Percentiles rank a stretch among this genome's conserved stretches.
Evolutionary conservation across 75 land plant genomes (phyloP).

Genomic region (Pinus taeda): DNA sequence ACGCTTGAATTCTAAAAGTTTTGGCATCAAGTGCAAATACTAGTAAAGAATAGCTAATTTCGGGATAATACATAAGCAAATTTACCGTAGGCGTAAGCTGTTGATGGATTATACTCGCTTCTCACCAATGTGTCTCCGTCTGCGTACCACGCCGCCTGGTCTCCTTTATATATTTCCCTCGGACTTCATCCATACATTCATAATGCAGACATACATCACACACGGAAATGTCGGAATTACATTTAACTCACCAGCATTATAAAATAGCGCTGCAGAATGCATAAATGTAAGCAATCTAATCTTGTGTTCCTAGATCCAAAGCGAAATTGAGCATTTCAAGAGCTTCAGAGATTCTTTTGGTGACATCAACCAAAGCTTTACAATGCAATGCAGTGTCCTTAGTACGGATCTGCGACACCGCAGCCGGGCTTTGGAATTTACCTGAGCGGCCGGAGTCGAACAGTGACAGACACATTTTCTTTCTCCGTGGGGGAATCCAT

Average conservation of each 20-base stretch:
- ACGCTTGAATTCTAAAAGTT: neutral
- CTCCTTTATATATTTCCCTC: slow-evolving; percentile 83
- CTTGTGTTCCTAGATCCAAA: no score
- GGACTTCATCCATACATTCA: slow-evolving; percentile 36
- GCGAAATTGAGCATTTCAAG: no score
- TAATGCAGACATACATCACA: no score
- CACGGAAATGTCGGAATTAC: no score
- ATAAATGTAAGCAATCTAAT: no score
- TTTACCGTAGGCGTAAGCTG: slow-evolving; percentile 89
- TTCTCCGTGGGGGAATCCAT: neutral
- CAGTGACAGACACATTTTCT: slow-evolving; percentile 4
- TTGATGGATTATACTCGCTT: slow-evolving; percentile 78
- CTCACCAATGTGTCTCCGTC: slow-evolving; percentile 95
- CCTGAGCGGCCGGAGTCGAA: slow-evolving; percentile 4
- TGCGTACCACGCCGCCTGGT: slow-evolving; percentile 97
- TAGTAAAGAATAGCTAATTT: neutral
- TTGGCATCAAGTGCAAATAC: neutral
- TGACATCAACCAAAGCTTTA: no score
- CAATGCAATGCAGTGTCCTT: neutral
- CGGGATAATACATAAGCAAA: neutral
- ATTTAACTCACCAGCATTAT: no score
- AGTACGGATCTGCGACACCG: neutral
- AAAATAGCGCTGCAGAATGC: no score
- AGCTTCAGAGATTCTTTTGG: no score
- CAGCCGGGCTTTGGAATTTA: neutral